phyloP scores from a whole-genome alignment of 257 asterid species.

The Orobanche coerulescens region DNA sequence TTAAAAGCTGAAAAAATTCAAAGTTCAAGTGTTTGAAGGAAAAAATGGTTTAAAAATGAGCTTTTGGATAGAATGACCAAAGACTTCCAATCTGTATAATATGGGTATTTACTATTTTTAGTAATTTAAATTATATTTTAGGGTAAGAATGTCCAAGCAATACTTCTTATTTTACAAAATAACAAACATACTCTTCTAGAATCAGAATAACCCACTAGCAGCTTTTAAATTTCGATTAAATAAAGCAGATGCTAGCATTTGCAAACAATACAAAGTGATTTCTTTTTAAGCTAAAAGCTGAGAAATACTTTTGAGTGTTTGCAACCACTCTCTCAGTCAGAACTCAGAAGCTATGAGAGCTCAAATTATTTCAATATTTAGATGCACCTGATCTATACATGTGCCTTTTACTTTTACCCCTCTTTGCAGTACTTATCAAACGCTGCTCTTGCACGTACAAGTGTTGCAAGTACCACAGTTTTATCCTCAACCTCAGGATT shows the following conservation, averaged over 20 bases:
- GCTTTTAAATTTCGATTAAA: too few species aligned
- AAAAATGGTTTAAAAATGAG: neutral
- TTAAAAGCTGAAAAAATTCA: neutral
- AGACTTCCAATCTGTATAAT: neutral
- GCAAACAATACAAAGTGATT: too few species aligned
- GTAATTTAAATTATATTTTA: neutral
- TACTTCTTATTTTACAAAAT: neutral
- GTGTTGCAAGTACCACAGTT: slow-evolving; percentile 97
- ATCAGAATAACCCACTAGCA: neutral
- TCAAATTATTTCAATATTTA: slow-evolving; percentile 4
- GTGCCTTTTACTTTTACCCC: slow-evolving; percentile 1
- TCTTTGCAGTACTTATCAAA: slow-evolving; percentile 79
- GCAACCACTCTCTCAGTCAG: neutral
- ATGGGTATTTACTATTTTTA: neutral
- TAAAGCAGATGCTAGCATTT: too few species aligned
- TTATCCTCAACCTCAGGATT: slow-evolving; percentile 94
- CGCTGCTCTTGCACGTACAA: slow-evolving; percentile 97
- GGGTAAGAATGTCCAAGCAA: neutral
- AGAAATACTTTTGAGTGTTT: neutral
- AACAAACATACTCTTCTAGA: neutral
- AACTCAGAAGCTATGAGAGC: neutral
- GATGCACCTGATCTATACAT: slow-evolving; percentile 2
- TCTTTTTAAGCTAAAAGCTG: too few species aligned
- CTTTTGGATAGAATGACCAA: neutral
- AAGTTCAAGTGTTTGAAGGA: neutral